Percentiles rank a stretch among this genome's conserved stretches.
These are phyloP conservation scores for Coemansia sp. DNA, from an alignment of 371 early-diverging fungal species.

Conservation along the genomic window DNA sequence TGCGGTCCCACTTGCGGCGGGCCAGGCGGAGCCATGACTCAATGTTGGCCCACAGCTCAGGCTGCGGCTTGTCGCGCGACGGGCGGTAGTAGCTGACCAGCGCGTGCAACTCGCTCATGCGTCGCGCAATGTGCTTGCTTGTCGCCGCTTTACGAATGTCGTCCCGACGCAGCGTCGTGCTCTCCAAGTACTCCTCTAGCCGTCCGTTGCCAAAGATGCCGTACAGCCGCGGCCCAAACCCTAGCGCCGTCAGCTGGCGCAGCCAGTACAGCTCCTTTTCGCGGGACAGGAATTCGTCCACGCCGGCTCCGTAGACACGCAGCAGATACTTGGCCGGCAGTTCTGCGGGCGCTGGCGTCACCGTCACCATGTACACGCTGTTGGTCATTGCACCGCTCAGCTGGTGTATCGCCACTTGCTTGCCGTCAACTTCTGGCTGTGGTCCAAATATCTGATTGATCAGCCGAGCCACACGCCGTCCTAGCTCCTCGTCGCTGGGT, in stretches of 20 bases:
- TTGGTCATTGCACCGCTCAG: conserved; percentile 89
- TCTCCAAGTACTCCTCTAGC: conserved; percentile 81
- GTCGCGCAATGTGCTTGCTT: conserved; percentile 73
- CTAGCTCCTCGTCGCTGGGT: conserved; percentile 16
- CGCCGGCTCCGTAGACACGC: conserved; percentile 77
- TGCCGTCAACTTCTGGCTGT: conserved; percentile 2
- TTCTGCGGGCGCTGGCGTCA: conserved; percentile 8
- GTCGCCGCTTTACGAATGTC: conserved; percentile 67
- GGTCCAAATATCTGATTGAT: conserved; percentile 37
- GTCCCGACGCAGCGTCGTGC: conserved; percentile 65
- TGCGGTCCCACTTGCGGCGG: conserved; percentile 37
- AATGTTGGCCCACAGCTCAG: conserved; percentile 70
- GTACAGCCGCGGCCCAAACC: conserved; percentile 77
- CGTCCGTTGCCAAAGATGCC: conserved; percentile 88
- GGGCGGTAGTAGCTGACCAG: conserved; percentile 68
- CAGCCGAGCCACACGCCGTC: conserved; percentile 19
- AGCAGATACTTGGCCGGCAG: conserved; percentile 60
- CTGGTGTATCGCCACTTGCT: conserved; percentile 54
- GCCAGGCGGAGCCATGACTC: conserved; percentile 65
- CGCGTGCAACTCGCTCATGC: conserved; percentile 72
- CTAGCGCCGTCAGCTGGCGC: conserved; percentile 63
- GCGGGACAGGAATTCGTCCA: conserved; percentile 73
- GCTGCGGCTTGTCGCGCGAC: conserved; percentile 31
- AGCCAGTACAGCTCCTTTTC: conserved; percentile 80
- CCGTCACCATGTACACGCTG: conserved; percentile 72